A percentile compares a stretch with the other conserved stretches of the same genome.
These are phyloP conservation scores for Plasmodium vivax DNA, from an alignment of 169 alveolate species.

Conservation along the genomic window DNA sequence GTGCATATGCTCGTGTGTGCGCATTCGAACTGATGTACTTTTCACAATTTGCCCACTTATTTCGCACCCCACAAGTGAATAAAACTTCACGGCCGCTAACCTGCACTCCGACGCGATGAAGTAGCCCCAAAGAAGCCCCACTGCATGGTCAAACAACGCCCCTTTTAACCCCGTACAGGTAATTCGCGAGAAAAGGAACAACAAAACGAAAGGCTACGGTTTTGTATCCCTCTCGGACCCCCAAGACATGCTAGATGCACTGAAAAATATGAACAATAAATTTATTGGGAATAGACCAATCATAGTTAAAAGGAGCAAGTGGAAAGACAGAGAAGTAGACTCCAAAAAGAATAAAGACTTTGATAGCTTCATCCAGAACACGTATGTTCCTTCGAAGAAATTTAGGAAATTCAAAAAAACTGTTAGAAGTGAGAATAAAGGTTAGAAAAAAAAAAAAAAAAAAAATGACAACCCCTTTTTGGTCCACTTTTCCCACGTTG, in stretches of 20 bases:
- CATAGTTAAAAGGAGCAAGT: conserved; percentile 91
- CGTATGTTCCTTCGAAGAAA: conserved; percentile 78
- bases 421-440: conserved; percentile 81
- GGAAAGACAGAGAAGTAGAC: conserved; percentile 93
- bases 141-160: background rate
- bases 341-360: conserved; percentile 84
- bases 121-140: background rate
- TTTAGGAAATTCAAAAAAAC: conserved; percentile 82
- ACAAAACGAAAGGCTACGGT: conserved; percentile 97
- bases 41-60: background rate
- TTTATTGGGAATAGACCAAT: conserved; percentile 97
- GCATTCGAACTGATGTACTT: background rate
- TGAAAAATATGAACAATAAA: conserved; percentile 96
- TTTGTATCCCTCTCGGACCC: conserved; percentile 93
- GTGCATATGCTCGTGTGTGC: background rate
- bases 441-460: conserved; percentile 34
- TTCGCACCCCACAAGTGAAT: background rate
- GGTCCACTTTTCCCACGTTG: background rate
- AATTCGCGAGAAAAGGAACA: conserved; percentile 95
- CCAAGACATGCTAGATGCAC: conserved; percentile 93
- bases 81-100: background rate
- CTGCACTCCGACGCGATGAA: background rate
- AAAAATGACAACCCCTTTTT: background rate
- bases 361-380: conserved; percentile 77
- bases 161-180: conserved; percentile 84